Evolutionary conservation across 768 basidiomycete genomes (phyloP).

Genomic region (Lactarius evosmus): DNA sequence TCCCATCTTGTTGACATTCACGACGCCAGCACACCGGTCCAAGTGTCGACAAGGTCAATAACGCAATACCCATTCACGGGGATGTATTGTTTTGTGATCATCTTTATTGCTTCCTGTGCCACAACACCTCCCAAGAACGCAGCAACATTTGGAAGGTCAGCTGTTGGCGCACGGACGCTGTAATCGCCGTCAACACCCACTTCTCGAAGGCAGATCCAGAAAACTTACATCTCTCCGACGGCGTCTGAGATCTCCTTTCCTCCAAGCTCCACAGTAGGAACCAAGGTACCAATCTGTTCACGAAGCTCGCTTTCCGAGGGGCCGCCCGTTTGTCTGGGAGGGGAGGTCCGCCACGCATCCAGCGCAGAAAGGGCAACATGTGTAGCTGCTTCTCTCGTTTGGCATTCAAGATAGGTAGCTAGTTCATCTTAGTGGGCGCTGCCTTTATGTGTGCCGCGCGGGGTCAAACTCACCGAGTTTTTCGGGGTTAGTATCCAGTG

Average conservation of each 20-base stretch:
- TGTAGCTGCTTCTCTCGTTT: conserved; percentile 57
- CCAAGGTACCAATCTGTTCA: conserved; percentile 46
- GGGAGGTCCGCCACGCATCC: conserved; percentile 32
- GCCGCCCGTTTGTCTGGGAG: conserved; percentile 16
- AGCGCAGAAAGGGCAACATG: conserved; percentile 76
- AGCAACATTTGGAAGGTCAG: conserved; percentile 90
- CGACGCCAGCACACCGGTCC: conserved; percentile 54
- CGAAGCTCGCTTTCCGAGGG: conserved; percentile 53
- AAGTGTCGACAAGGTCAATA: conserved; percentile 78
- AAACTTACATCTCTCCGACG: conserved; percentile 75
- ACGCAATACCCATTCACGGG: conserved; percentile 84
- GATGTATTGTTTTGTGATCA: conserved; percentile 93
- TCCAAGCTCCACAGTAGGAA: conserved; percentile 48
- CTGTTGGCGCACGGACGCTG: conserved; percentile 75
- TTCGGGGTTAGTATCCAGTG: conserved; percentile 47
- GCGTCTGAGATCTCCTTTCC: conserved; percentile 54
- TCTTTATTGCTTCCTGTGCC: conserved; percentile 95
- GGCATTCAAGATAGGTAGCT: conserved; percentile 43
- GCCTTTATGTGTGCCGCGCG: conserved; percentile 1
- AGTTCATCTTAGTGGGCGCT: conserved; percentile 11
- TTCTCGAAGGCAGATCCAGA: background rate
- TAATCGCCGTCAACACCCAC: conserved; percentile 25
- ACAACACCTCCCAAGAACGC: conserved; percentile 92
- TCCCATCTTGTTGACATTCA: background rate
- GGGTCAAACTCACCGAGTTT: conserved; percentile 45